These are phyloP conservation scores for Paxillus rubicundulus DNA, from an alignment of 768 basidiomycete genomes.

Conservation along the genomic window DNA sequence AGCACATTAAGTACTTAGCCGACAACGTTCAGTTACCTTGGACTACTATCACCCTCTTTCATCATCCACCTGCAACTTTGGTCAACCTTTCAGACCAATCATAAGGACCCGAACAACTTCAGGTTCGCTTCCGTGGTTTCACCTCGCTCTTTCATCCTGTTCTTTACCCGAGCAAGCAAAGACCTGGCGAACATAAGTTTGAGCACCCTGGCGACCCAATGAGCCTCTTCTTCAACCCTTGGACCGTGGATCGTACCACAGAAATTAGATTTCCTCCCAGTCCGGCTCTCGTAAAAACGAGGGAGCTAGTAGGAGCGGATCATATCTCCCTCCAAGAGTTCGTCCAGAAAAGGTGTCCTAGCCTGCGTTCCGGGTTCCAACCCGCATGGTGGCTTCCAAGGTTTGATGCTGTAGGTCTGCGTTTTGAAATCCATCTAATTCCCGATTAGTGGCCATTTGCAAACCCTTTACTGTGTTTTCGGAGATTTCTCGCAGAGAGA, in stretches of 20 bases:
- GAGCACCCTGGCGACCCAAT: conserved; percentile 5
- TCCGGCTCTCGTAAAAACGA: conserved; percentile 20
- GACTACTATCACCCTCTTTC: no score
- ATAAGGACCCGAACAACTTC: no score
- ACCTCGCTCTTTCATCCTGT: no score
- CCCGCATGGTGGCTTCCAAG: conserved; percentile 36
- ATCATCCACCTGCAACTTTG: no score
- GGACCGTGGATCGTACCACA: conserved; percentile 10
- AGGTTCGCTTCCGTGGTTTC: no score
- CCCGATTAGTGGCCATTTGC: conserved; percentile 28
- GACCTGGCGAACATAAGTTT: neutral
- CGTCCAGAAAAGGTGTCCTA: conserved; percentile 32
- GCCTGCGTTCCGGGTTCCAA: conserved; percentile 24
- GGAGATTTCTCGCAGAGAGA: conserved; percentile 33
- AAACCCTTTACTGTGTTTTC: conserved; percentile 31
- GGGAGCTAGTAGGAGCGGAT: conserved; percentile 5
- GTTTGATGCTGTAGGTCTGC: conserved; percentile 10
- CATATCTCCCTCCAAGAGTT: conserved; percentile 27
- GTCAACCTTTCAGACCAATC: no score
- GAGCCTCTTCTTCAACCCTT: conserved; percentile 17
- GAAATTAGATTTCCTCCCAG: conserved; percentile 20
- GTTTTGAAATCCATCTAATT: conserved; percentile 13
- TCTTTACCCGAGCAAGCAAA: neutral
- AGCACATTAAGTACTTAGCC: no score
- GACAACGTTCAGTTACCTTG: no score